Conservation (phyloP, 805 yeast genomes). For the Myxozyma melibiosi region DNA sequence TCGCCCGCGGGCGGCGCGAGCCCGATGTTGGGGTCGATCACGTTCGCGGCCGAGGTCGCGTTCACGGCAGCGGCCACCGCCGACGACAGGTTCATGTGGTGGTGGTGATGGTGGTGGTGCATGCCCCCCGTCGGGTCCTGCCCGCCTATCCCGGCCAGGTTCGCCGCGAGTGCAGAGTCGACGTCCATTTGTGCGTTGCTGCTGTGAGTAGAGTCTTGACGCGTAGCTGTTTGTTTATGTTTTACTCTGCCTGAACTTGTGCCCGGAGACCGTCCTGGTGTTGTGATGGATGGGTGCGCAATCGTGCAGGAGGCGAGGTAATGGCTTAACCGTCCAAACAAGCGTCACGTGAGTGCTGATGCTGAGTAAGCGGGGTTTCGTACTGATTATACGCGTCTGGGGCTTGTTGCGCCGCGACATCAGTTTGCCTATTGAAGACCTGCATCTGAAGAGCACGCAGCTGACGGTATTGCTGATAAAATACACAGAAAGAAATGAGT, state of each 20-base stretch:
- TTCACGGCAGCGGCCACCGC: slow-evolving; percentile 23
- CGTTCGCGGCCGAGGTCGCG: slow-evolving; percentile 30
- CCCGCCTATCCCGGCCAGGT: slow-evolving; percentile 26
- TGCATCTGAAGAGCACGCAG: no score
- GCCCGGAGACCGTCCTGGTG: no score
- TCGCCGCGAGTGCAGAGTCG: slow-evolving; percentile 31
- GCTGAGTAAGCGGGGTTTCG: not conserved
- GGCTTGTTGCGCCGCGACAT: no score
- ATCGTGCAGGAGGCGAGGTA: not conserved
- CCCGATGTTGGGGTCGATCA: slow-evolving; percentile 30
- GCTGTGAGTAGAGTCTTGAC: no score
- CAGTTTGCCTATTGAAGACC: no score
- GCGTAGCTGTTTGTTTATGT: not conserved
- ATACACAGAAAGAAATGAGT: no score
- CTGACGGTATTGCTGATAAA: no score
- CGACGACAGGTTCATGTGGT: slow-evolving; percentile 24
- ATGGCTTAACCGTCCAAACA: slow-evolving; percentile 9
- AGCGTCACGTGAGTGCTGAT: not conserved
- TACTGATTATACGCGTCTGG: not conserved
- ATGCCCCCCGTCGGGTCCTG: slow-evolving; percentile 23
- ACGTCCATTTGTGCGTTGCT: slow-evolving; percentile 20
- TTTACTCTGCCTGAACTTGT: no score
- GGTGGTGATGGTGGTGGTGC: slow-evolving; percentile 31
- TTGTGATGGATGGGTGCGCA: slow-evolving; percentile 5
- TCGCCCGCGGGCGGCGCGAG: slow-evolving; percentile 12